Base-by-base conservation (phyloP, 2,329 filamentous ascomycete species). In the Apiospora saccharicola region DNA sequence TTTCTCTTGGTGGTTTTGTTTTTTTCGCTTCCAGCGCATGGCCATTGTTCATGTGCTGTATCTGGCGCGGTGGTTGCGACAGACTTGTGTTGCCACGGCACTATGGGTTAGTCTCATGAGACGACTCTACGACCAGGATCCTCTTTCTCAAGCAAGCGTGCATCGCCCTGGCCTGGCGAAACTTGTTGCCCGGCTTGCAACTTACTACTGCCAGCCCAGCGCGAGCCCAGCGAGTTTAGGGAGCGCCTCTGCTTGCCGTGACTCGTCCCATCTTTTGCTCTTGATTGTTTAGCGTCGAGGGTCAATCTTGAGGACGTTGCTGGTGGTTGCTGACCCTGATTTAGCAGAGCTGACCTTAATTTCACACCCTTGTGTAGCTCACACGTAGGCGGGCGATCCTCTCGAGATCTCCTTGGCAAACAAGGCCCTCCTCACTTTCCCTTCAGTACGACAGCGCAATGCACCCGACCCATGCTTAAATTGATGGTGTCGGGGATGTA, bases 341-440 rank as follows among this genome's bases (percentile, higher is more conserved):
- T 41, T 22, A 10, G 19, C n/a, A 64, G 7, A 64, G 57, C 57
- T 64, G 57, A 64, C 57, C 57, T 64, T 64, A 64, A 64, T 64
- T 64, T 64, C 57, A 64, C 57, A 64, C 57, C 57, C 57, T 22
- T 64, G 57, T 37, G 57, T 64, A 64, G 57, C 57, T 64, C 57
- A 41, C n/a, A 64, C 57, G 14, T 6, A n/a, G 34, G 57, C 34
- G 34, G 57, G 57, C 30, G 57, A 64, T 64, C 57, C 57, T n/a
- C 7, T 14, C 8, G 34, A 64, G 57, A 64, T 64, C 57, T 41
- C 16, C 57, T 64, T 64, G 57, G 57, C 57, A 64, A n/a, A 41
- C 57, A 37, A n/a, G 34, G 41, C 57, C 57, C 57, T 37, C 57
- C 8, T 41, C 57, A 64, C 34, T 61, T 61, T 61, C 53, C 53